phyloP scores from a whole-genome alignment of 2,329 filamentous ascomycete genomes.

The Monilinia fructigena region DNA sequence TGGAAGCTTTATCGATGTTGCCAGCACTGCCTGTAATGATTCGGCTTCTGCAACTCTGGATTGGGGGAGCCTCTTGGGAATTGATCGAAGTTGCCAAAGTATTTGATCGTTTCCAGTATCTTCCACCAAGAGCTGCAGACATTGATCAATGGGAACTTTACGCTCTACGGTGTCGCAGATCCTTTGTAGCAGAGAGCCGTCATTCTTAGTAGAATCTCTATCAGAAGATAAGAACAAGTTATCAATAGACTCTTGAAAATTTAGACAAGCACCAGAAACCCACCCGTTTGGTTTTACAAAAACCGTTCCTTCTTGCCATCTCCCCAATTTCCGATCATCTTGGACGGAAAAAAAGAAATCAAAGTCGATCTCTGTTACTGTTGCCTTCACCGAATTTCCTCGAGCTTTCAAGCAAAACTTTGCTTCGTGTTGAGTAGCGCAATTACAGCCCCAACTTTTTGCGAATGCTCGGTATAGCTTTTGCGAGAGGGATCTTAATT shows the following conservation, averaged over 20 bases:
- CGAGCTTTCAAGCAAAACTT: slow-evolving; percentile 12
- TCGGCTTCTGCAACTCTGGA: neutral
- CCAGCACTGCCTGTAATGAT: slow-evolving; percentile 1
- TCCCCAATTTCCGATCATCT: slow-evolving; percentile 3
- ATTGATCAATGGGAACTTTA: slow-evolving; percentile 4
- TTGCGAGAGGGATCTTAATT: slow-evolving; percentile 2
- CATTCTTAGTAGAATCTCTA: neutral
- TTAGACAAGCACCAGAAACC: neutral
- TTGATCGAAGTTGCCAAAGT: slow-evolving; percentile 12
- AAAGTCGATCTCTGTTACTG: slow-evolving; percentile 8
- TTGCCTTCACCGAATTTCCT: neutral
- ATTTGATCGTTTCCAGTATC: slow-evolving; percentile 1
- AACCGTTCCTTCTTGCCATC: slow-evolving; percentile 14
- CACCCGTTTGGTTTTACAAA: slow-evolving; percentile 3
- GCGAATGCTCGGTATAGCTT: slow-evolving; percentile 6
- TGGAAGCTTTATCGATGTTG: neutral
- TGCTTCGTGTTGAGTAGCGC: slow-evolving; percentile 7
- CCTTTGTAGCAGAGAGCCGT: neutral
- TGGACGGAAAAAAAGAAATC: slow-evolving; percentile 11
- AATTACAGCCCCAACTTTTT: slow-evolving; percentile 7
- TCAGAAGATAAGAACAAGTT: neutral
- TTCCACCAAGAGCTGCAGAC: slow-evolving; percentile 12
- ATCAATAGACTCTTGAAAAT: neutral
- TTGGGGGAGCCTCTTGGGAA: slow-evolving; percentile 10
- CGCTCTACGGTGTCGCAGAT: slow-evolving; percentile 3